A percentile compares a stretch with the other conserved stretches of the same genome.
Conservation (phyloP, 2,329 filamentous ascomycete species). For the Westerdykella sp. region DNA sequence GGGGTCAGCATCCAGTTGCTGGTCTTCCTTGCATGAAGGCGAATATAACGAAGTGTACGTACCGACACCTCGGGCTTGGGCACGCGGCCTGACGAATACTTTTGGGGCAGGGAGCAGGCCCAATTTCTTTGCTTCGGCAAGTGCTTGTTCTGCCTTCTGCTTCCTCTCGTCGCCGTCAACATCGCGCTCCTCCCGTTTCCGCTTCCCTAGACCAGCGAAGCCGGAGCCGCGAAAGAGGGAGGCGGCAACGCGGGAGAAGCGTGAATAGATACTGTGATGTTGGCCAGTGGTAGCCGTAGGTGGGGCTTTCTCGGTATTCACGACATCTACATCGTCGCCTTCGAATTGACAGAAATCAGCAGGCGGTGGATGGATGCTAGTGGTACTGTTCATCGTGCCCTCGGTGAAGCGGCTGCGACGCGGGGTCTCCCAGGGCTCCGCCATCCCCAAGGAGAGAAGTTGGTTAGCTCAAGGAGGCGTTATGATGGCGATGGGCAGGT, state of each 20-base stretch:
- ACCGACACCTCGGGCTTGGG: slow-evolving; percentile 12
- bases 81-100: slow-evolving; percentile 24
- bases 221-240: slow-evolving; percentile 15
- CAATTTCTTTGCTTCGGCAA: slow-evolving; percentile 26
- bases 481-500: too few relatives aligned
- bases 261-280: slow-evolving; percentile 1
- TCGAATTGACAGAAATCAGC: slow-evolving; percentile 16
- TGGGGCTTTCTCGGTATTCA: slow-evolving; percentile 5
- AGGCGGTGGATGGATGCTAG: slow-evolving; percentile 26
- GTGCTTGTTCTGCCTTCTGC: slow-evolving; percentile 25
- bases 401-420: slow-evolving; percentile 25
- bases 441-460: too few relatives aligned
- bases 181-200: slow-evolving; percentile 19
- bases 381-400: slow-evolving; percentile 27
- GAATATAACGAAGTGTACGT: slow-evolving; percentile 1
- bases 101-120: slow-evolving; percentile 31
- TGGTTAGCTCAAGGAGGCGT: too few relatives aligned
- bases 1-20: too few relatives aligned
- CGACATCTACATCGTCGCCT: slow-evolving; percentile 1
- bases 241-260: slow-evolving; percentile 14
- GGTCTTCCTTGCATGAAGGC: too few relatives aligned
- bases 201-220: slow-evolving; percentile 25
- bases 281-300: too few relatives aligned
- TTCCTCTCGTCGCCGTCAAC: slow-evolving; percentile 21
- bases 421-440: not conserved